Evolutionary conservation across 2,329 filamentous ascomycete genomes (phyloP).

Genomic region (Mariannaea sp.): DNA sequence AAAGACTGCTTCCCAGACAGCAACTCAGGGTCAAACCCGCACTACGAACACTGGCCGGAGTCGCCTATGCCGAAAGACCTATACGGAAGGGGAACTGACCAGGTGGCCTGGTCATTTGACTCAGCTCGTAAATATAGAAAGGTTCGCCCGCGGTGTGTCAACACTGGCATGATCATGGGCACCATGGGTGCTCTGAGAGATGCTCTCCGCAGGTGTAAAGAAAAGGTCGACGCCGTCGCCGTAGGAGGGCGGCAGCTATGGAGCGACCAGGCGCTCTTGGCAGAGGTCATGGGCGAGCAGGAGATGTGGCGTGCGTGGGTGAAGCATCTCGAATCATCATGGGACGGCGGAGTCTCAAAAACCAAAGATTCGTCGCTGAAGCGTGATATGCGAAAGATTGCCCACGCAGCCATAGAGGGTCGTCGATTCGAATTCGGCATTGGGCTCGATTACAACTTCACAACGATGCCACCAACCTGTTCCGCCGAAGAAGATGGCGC

Average conservation of each 20-base stretch:
- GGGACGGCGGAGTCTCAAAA: conserved; percentile 39
- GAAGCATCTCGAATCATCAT: conserved; percentile 36
- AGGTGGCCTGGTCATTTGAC: conserved; percentile 36
- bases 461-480: conserved; percentile 44
- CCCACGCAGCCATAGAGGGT: conserved; percentile 36
- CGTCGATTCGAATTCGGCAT: conserved; percentile 46
- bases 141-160: conserved; percentile 43
- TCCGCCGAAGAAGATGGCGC: conserved; percentile 45
- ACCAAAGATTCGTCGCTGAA: conserved; percentile 19
- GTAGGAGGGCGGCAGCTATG: conserved; percentile 43
- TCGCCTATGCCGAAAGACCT: conserved; percentile 43
- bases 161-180: conserved; percentile 45
- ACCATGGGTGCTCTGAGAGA: conserved; percentile 38
- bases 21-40: conserved; percentile 43
- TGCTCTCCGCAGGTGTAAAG: conserved; percentile 34
- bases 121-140: conserved; percentile 42
- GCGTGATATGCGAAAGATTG: conserved; percentile 33
- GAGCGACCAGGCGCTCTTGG: conserved; percentile 47
- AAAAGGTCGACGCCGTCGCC: conserved; percentile 38
- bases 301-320: conserved; percentile 45
- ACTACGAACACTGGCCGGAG: conserved; percentile 44
- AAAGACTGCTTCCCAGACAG: conserved; percentile 44
- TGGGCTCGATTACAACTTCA: conserved; percentile 46
- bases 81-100: conserved; percentile 43
- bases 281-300: conserved; percentile 47